Evolutionary conservation across 805 yeast species (phyloP), one percentile per base, ranked within the genome.

Genomic region (Metschnikowia noctiluminum): DNA sequence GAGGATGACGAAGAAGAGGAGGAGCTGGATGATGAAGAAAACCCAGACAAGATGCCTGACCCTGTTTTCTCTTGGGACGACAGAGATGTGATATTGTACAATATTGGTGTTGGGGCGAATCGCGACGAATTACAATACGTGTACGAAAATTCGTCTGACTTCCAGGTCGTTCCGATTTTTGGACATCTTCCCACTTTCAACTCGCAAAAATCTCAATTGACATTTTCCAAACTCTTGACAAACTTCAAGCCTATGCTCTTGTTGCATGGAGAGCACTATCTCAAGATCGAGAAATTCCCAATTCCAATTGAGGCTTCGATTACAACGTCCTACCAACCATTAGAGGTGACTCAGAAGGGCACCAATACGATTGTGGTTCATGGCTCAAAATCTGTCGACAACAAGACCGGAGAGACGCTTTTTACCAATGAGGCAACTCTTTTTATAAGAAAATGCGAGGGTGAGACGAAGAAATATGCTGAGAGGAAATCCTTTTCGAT

Each of bases 231-330:
- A 50, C 66, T 84, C 39, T 82, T 92, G 58, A 86, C 83, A 50
- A 83, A 88, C 70, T 92, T 89, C 77, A 88, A 89, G 69, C 96
- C 94, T 52, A 85, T 89, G 81, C 77, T 85, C 69, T 77, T 92
- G 62, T 78, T 92, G 58, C 98, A 92, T 66, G 99, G 98, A 51
- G 99, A 92, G 71, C 97, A 92, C 67, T 92, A 87, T 69, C 74
- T 91, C 59, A 89, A 82, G 68, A 66, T 92, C 54, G 76, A 77
- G 55, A 80, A 84, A 65, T 83, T 79, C 74, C 94, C 96, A 49
- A 76, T 92, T 49, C 95, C 96, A 53, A 80, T 87, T 1, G 76
- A 78, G 53, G 96, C 84, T 3, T 64, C 69, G 1, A 66, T 90
- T 39, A 75, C 69, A 47, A 87, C 96, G 7, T 76, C 76, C 39